A percentile compares a stretch with the other conserved stretches of the same genome.
phyloP scores from a whole-genome alignment of 1,139 yeast species.

The Lodderomyces pseudojiufengensis region DNA sequence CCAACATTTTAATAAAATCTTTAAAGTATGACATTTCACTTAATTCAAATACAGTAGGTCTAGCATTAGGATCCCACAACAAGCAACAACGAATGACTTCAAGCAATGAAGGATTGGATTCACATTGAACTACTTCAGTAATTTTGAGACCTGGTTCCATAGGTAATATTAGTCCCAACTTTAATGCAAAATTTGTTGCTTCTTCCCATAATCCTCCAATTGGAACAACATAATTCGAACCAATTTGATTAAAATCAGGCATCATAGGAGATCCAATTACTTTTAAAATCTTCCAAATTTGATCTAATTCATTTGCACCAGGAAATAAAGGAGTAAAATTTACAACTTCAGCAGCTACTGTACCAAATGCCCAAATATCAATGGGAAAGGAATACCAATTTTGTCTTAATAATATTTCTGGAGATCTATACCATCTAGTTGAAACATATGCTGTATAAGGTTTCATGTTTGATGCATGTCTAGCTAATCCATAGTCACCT shows the following conservation, averaged over 20 bases:
- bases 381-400: slow-evolving; percentile 68
- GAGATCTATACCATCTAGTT: slow-evolving; percentile 95
- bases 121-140: slow-evolving; percentile 24
- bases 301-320: slow-evolving; percentile 76
- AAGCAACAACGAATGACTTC: slow-evolving; percentile 56
- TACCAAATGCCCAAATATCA: slow-evolving; percentile 94
- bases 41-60: slow-evolving; percentile 47
- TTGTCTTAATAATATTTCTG: slow-evolving; percentile 77
- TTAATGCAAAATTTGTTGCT: slow-evolving; percentile 47
- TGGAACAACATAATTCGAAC: slow-evolving; percentile 30
- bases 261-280: slow-evolving; percentile 66
- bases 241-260: slow-evolving; percentile 6
- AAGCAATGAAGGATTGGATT: slow-evolving; percentile 29
- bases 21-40: slow-evolving; percentile 52
- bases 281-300: slow-evolving; percentile 61
- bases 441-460: slow-evolving; percentile 81
- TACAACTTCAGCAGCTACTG: slow-evolving; percentile 78
- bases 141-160: slow-evolving; percentile 27
- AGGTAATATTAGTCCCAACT: slow-evolving; percentile 55
- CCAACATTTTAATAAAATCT: slow-evolving; percentile 24
- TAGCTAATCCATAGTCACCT: slow-evolving; percentile 89
- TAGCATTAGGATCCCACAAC: slow-evolving; percentile 59
- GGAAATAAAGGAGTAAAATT: slow-evolving; percentile 79
- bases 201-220: slow-evolving; percentile 70
- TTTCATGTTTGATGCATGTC: slow-evolving; percentile 52